Evolutionary conservation across 2,329 filamentous ascomycete species (phyloP), one percentile per base, ranked within the genome.

Genomic region (Alternaria sp.): DNA sequence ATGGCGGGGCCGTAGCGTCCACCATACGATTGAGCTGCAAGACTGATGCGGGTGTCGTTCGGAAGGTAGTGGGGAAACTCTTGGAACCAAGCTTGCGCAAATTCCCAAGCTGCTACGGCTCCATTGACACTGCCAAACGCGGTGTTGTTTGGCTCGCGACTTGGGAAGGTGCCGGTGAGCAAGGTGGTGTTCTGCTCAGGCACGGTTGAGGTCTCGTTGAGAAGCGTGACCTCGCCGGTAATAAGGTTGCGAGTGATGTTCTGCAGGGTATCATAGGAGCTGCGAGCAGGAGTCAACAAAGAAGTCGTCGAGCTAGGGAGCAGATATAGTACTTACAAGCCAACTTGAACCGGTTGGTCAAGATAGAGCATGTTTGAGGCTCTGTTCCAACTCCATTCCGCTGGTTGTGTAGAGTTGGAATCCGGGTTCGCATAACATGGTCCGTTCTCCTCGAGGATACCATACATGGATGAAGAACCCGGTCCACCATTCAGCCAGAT

Each of bases 331-430:
- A 26, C 63, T 63, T 44, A 65, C 63, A 88, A 87, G 8, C 87
- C 87, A 40, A 86, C 84, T 51, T 86, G 83, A 4, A 81, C 83
- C 0, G 86, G 89, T 75, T 90, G 87, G 65, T 91, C 88, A 59
- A 91, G 83, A 76, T 88, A 91, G n/a, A 91, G 83, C 73, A 82
- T 78, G 57, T 82, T 82, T 25, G 77, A 77, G 50, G 32, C 43
- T 12, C 45, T 15, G n/a, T 72, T 72, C 61, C 64, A 69, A 56
- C 65, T 69, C 65, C 58, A 69, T n/a, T 54, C 66, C 17, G 49
- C 59, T n/a, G 61, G 59, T 9, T 62, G 51, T 2, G 57, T 67
- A 5, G 50, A 60, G 19, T 67, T 69, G 0, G 64, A 62, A 40
- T 66, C 65, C 5, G 63, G 59, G 40, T 67, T 64, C 19, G 88